Evolutionary conservation across 495 filamentous ascomycete genomes (phyloP).

Genomic region (Xylaria flabelliformis): DNA sequence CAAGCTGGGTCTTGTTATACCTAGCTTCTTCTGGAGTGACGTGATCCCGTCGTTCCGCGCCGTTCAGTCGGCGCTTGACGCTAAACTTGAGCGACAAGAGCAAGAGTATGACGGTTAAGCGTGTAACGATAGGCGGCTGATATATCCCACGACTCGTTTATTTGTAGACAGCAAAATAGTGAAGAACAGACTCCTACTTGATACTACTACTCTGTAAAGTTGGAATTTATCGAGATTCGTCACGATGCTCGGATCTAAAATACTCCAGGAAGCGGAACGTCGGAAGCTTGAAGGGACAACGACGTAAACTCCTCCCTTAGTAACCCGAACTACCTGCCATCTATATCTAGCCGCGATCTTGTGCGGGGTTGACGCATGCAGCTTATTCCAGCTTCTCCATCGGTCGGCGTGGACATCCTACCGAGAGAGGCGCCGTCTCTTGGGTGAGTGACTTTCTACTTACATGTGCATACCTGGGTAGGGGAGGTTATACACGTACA

Average conservation of each 20-base stretch:
- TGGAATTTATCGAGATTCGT: not conserved
- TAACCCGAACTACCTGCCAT: conserved; percentile 15
- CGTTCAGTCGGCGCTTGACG: not conserved
- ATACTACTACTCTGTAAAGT: not conserved
- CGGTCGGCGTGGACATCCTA: conserved; percentile 4
- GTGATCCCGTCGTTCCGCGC: not conserved
- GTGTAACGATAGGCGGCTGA: not conserved
- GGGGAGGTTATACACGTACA: not conserved
- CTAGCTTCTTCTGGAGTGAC: not conserved
- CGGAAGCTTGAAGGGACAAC: not conserved
- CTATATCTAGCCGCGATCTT: conserved; percentile 18
- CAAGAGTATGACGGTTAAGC: not conserved
- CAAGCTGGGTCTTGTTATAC: not conserved
- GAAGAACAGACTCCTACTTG: not conserved
- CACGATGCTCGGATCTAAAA: not conserved
- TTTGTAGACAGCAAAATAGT: not conserved
- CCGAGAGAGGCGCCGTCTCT: conserved; percentile 15
- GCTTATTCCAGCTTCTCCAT: conserved; percentile 13
- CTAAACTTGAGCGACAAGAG: not conserved
- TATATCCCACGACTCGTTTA: not conserved
- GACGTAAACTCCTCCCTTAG: not conserved
- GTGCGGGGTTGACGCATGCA: conserved; percentile 22
- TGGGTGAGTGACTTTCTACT: conserved; percentile 12
- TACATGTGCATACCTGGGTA: conserved; percentile 6
- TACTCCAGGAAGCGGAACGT: not conserved